phyloP scores from a whole-genome alignment of 495 filamentous ascomycete genomes.

The Physcia stellaris region DNA sequence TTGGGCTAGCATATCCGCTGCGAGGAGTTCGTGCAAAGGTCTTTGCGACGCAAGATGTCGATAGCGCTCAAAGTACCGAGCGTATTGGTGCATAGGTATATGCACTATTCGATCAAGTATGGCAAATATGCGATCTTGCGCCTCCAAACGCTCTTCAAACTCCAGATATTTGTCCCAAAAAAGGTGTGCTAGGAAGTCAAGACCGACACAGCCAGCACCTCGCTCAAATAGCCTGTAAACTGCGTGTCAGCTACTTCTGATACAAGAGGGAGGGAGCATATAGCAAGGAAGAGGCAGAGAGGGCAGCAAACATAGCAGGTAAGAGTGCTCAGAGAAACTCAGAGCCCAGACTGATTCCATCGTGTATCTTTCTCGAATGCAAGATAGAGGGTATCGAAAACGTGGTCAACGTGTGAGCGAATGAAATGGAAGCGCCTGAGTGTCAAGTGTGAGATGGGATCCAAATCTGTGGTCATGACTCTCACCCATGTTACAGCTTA shows the following conservation, averaged over 20 bases:
- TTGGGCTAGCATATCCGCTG: constrained; percentile 50
- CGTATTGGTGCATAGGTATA: constrained; percentile 95
- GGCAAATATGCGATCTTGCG: constrained; percentile 71
- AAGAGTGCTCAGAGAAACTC: constrained; percentile 28
- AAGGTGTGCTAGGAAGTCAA: constrained; percentile 87
- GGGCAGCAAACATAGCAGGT: constrained; percentile 41
- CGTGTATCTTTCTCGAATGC: constrained; percentile 13
- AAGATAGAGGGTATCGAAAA: constrained; percentile 12
- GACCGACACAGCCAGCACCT: constrained; percentile 67
- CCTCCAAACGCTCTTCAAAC: constrained; percentile 82
- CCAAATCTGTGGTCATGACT: constrained; percentile 29
- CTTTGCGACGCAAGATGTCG: constrained; percentile 61
- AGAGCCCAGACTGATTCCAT: constrained; percentile 22
- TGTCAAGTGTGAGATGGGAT: constrained; percentile 46
- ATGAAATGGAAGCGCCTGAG: constrained; percentile 36
- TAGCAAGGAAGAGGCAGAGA: constrained; percentile 24
- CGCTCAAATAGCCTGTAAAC: constrained; percentile 76
- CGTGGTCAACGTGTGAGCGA: constrained; percentile 18
- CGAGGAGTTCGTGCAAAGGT: constrained; percentile 59
- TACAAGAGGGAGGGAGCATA: constrained; percentile 15
- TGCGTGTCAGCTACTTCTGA: constrained; percentile 21
- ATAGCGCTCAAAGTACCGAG: constrained; percentile 87
- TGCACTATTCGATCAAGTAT: constrained; percentile 77
- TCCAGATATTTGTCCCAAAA: constrained; percentile 99
- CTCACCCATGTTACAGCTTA: constrained; percentile 41